Evolutionary conservation across 768 basidiomycete species (phyloP).

Genomic region (Amanita muscaria): DNA sequence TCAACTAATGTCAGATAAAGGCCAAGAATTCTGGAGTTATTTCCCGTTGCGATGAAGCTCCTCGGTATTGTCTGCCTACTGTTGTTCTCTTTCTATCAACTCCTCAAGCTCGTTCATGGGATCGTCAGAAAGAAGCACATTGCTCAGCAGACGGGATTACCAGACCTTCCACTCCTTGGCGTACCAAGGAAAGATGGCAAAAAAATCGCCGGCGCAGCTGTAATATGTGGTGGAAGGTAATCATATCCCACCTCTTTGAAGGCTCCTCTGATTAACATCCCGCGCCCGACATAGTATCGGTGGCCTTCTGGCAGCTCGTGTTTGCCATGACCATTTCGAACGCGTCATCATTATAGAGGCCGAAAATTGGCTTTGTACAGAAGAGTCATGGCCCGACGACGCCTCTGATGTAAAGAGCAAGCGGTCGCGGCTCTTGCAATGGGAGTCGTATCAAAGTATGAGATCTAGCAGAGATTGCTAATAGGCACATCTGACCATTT

Average conservation of each 20-base stretch:
- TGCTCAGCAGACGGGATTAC: not conserved
- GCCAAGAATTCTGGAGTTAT: no score
- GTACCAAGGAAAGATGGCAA: not conserved
- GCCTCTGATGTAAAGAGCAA: constrained; percentile 12
- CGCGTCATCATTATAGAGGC: constrained; percentile 24
- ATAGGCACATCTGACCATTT: no score
- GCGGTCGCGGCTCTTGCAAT: constrained; percentile 20
- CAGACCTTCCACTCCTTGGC: not conserved
- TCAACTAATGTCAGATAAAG: no score
- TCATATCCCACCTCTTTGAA: not conserved
- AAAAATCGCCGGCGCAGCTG: not conserved
- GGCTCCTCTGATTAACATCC: not conserved
- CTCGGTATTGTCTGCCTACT: not conserved
- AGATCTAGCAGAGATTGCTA: no score
- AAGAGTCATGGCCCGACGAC: constrained; percentile 14
- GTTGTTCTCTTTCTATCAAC: not conserved
- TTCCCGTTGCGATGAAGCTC: not conserved
- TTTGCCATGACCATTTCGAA: constrained; percentile 25
- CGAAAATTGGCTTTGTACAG: constrained; percentile 19
- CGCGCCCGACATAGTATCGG: constrained; percentile 16
- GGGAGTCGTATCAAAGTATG: constrained; percentile 16
- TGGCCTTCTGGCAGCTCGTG: constrained; percentile 22
- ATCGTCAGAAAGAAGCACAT: not conserved
- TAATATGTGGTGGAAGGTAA: not conserved
- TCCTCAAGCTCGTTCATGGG: not conserved